A percentile compares a stretch with the other conserved stretches of the same genome.
These are phyloP conservation scores for Tricharina praecox DNA, from an alignment of 495 filamentous ascomycete species.

Conservation along the genomic window DNA sequence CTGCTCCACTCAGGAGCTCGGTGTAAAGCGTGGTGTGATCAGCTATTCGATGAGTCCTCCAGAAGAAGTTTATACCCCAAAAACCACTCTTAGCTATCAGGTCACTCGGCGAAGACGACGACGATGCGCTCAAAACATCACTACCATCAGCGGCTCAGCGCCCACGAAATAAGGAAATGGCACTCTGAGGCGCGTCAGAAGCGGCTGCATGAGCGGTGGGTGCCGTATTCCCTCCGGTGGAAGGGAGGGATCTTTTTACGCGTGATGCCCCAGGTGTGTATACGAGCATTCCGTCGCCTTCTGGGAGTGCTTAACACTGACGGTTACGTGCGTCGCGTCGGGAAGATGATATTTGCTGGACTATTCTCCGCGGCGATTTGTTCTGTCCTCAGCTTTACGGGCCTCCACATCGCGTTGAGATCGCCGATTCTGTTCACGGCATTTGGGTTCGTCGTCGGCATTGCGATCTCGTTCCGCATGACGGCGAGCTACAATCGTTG, in stretches of 20 bases:
- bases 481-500: conserved; percentile 23
- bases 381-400: conserved; percentile 9
- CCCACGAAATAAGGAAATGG: not conserved
- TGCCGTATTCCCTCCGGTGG: conserved; percentile 23
- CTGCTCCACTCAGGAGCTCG: too few species aligned
- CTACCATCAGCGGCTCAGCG: conserved; percentile 3
- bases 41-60: too few species aligned
- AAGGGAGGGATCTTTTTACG: conserved; percentile 18
- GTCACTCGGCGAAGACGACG: too few species aligned
- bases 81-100: too few species aligned
- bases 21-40: too few species aligned
- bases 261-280: conserved; percentile 21
- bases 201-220: conserved; percentile 12
- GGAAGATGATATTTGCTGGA: conserved; percentile 21
- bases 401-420: conserved; percentile 17
- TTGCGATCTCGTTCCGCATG: conserved; percentile 27
- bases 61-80: too few species aligned
- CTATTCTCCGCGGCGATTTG: conserved; percentile 17
- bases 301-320: too few species aligned
- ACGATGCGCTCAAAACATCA: conserved; percentile 14
- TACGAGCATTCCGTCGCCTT: too few species aligned
- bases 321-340: not conserved
- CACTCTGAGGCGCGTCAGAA: not conserved
- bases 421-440: conserved; percentile 23
- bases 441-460: conserved; percentile 24